Evolutionary conservation across 306 rosid species (phyloP), one percentile per base, ranked within the genome.

Genomic region (Morella rubra): DNA sequence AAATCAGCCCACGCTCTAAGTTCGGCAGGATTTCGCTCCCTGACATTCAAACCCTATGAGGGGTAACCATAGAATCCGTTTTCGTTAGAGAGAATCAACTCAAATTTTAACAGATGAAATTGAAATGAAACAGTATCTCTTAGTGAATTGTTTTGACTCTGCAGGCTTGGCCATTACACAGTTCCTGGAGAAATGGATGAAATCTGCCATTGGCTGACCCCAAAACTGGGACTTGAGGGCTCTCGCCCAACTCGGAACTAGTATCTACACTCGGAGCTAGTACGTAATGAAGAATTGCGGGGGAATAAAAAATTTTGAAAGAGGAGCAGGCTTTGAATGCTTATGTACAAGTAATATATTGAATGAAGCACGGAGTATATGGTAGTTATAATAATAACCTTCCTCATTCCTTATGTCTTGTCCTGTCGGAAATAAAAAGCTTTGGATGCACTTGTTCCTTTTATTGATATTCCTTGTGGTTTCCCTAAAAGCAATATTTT

Each of bases 161-260:
- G 83, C 97, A 96, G 99, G 89, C 79, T 96, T 67, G 99, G 98
- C n/a, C 99, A 96, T 73, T 96, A 91, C 85, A 92, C 98, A 59
- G 84, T 96, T 65, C 98, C 98, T 4, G 90, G 87, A 86, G 99
- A 96, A 89, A 96, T 93, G 99, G 86, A 90, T 55, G 99, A 96
- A 62, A 97, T 96, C 74, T 96, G 96, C 81, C 86, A 77, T 72
- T 96, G 98, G 99, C 90, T 96, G 74, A 80, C 76, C 76, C 83
- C 91, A 75, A 88, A 92, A 89, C 72, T 96, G 62, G 99, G 90
- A 22, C 96, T 93, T 15, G 98, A 91, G 5, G 98, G 98, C 4
- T 73, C 69, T 7, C 49, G 64, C 70, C 27, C 84, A 61, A 80
- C 54, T 59, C 81, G 60, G 59, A 8, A 40, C 12, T 15, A 71